Conservation (phyloP, 108 stramenopile genomes). For the Hondaea fermentalgiana region DNA sequence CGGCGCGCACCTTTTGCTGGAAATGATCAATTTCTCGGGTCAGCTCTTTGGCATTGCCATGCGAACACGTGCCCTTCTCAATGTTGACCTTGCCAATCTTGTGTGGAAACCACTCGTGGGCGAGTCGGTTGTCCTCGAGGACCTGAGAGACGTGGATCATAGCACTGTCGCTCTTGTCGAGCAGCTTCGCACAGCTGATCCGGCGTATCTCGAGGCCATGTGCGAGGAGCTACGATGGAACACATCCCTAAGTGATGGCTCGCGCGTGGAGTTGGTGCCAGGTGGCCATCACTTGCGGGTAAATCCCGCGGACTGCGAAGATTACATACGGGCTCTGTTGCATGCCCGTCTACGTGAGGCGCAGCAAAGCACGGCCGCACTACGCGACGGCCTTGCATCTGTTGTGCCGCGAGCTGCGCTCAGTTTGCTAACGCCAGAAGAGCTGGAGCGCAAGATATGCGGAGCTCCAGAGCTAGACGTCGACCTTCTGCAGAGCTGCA, state of each 20-base stretch:
- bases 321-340: not conserved
- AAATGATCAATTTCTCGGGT: conserved; percentile 40
- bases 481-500: conserved; percentile 28
- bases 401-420: conserved; percentile 39
- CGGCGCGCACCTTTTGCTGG: conserved; percentile 19
- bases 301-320: not conserved
- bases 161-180: conserved; percentile 25
- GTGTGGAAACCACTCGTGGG: conserved; percentile 47
- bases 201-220: not conserved
- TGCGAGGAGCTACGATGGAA: conserved; percentile 21
- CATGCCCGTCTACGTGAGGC: conserved; percentile 13
- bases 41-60: conserved; percentile 43
- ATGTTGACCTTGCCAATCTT: conserved; percentile 35
- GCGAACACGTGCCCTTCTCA: conserved; percentile 29
- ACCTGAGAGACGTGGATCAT: conserved; percentile 38
- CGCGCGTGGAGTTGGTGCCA: not conserved
- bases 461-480: conserved; percentile 41
- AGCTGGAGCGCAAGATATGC: conserved; percentile 42
- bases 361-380: not conserved
- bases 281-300: conserved; percentile 6
- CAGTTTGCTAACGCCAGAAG: conserved; percentile 32
- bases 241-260: conserved; percentile 4
- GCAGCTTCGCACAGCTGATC: not conserved
- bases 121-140: conserved; percentile 19
- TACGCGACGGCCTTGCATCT: conserved; percentile 30